Conservation (phyloP, 2,329 filamentous ascomycete species). For the Diaporthe aspalathi region DNA sequence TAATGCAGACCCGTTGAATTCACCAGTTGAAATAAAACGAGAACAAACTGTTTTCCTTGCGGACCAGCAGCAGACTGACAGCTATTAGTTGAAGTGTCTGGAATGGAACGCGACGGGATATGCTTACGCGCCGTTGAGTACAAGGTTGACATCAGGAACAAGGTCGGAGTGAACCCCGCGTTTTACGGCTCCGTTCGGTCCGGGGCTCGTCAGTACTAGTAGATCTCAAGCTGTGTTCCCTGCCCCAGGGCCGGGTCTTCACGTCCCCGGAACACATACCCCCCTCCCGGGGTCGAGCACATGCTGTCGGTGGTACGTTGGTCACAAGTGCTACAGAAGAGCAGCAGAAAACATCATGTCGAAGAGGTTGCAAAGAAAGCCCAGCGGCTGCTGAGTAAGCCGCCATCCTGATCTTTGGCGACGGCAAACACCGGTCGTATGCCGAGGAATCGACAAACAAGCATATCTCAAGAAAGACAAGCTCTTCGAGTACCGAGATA, state of each 20-base stretch:
- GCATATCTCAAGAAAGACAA: not conserved
- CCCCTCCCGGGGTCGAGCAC: not conserved
- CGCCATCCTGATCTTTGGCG: too few relatives aligned
- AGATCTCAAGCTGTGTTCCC: not conserved
- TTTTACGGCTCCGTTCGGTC: slow-evolving; percentile 19
- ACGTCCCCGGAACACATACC: not conserved
- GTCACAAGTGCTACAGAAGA: not conserved
- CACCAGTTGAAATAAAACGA: not conserved
- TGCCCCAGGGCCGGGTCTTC: not conserved
- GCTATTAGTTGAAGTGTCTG: not conserved
- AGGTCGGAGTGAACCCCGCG: not conserved
- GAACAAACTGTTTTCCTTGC: not conserved
- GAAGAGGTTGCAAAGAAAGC: not conserved
- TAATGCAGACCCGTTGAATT: too few relatives aligned
- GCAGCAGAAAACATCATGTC: too few relatives aligned
- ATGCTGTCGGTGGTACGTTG: not conserved
- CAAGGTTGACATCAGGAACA: slow-evolving; percentile 8
- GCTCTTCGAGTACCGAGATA: not conserved
- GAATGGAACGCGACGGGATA: not conserved
- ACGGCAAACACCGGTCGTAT: not conserved
- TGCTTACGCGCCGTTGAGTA: not conserved
- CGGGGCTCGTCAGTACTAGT: not conserved
- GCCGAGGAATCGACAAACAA: not conserved
- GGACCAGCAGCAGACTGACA: not conserved
- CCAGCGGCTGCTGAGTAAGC: not conserved